Base-by-base conservation (phyloP, 768 basidiomycete genomes). In the Goffeauzyma gilvescens region DNA sequence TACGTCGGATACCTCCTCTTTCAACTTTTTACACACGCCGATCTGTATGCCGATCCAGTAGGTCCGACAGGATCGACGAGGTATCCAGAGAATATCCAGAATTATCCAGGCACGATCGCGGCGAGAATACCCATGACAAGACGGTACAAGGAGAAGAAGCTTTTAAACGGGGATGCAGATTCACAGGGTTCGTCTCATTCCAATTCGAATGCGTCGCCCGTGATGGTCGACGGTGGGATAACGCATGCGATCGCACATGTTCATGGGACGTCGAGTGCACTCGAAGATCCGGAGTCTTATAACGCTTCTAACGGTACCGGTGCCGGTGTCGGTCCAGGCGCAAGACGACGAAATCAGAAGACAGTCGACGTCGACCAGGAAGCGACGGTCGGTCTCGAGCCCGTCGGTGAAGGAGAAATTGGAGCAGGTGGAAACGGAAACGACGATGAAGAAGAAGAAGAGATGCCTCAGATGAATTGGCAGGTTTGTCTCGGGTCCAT, bases 1-100 rank as follows among this genome's bases (percentile, higher is more conserved):
- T 72, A 61, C 46, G 42, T 54, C 24, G 52, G 59, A 14, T 60
- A 72, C 61, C 64, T 72, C 35, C 57, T 69, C 49, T 73, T 73
- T 62, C 72, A 73, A 51, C 71, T 73, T 60, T 71, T 70, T 57
- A 70, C 71, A 6, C 72, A 43, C 38, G 40, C 51, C 45, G 42
- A 49, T 24, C 33, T 44, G 5, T 49, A 44, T 27, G 32, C 34
- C n/a, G 31, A 48, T 18, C 23, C 24, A 51, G 48, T 41, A 45
- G 49, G 44, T 6, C 50, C 53, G 9, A 48, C 57, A 13, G 34
- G 27, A 24, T 58, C 57, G 10, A 60, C 58, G 3, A 41, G 37
- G 0, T 63, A 58, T 42, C 54, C 58, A 0, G 50, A 42, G 22
- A 45, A 48, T n/a, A 50, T 58, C 30, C 47, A 40, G 40, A 52